Evolutionary conservation across 768 basidiomycete species (phyloP), one percentile per base, ranked within the genome.

Genomic region (Pleurotus sapidus): DNA sequence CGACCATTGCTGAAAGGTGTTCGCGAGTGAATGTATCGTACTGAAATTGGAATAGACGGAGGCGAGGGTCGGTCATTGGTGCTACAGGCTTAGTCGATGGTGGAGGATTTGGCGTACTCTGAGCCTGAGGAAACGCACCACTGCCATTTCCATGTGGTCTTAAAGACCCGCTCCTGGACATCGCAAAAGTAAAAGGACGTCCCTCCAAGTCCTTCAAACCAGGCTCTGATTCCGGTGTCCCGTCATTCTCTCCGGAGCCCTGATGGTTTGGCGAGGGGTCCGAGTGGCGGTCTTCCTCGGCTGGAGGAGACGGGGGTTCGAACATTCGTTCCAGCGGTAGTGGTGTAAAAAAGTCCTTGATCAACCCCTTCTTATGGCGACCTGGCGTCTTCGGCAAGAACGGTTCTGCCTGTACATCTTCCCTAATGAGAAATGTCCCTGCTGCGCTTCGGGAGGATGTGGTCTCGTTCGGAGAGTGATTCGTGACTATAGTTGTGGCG

Each of bases 11-110:
- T 2, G 93, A 93, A 43, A 98, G 83, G 67, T 97, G 93, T 18
- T 96, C 91, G 45, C 94, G 84, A 1, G 96, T 99, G 67, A 91
- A 95, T 0, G 96, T 98, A 70, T 99, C 96, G 66, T 98, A 98
- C 61, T 93, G 87, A 51, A 95, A 91, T 66, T 94, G 90, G 73
- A 98, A 98, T 38, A 98, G 79, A 11, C 88, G 86, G 9, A 94
- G 81, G 25, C 87, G 86, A 2, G 91, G 86, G 65, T 93, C 91
- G 24, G 86, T 88, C 24, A 72, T 43, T 30, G 77, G 76, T 24
- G 75, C 68, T 4, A 64, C 60, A 30, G 63, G 61, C 27, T 68
- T 64, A 39, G 70, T 58, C 46, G 63, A 62, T 49, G 67, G 58
- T 23, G 72, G 68, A 17, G 74, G 72, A 58, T 72, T 72, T 23